Base-by-base conservation (phyloP, 1,284 basidiomycete genomes). In the Puccinia horiana region DNA sequence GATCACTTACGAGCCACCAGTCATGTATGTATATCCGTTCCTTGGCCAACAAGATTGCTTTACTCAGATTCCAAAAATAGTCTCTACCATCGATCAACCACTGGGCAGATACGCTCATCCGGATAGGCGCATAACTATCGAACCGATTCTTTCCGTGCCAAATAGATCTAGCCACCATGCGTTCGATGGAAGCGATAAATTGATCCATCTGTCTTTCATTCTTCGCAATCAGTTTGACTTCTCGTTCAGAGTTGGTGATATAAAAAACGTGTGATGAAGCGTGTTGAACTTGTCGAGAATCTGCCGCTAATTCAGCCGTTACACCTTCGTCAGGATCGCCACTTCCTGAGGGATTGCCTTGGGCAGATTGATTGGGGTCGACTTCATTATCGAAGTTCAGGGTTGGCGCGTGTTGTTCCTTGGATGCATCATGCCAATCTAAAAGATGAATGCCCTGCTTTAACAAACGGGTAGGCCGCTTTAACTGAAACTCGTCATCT, bases 61-160 rank as follows among this genome's bases (percentile, higher is more conserved):
- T 91, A 44, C 94, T 95, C n/a, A 99, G 88, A 86, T 96, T 96
- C 96, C 95, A 98, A 88, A 94, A 96, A 86, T 98, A 98, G 86
- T 98, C 95, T 23, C 95, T 91, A 9, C 96, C 97, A 88, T 99
- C 97, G n/a, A 98, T 95, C 3, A 99, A 91, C 97, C 97, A 99
- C 85, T 98, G 96, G 0, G 95, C 94, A 52, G 94, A 93, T 1
- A 96, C 96, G 85, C 98, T 96, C 85, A 94, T 88, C 23, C 96
- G 91, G 82, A 98, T 93, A 0, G 97, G 97, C 2, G 96, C 93
- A 87, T 97, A 99, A 84, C 94, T 96, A 83, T 92, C 94, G 86
- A 98, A 98, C 35, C 95, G 89, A 86, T 98, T 96, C 61, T 89
- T 89, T 26, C 92, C 91, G 0, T 91, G 91, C 89, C 94, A 99